Evolutionary conservation across 257 asterid genomes (phyloP).

Genomic region (Solanum appendiculatum): DNA sequence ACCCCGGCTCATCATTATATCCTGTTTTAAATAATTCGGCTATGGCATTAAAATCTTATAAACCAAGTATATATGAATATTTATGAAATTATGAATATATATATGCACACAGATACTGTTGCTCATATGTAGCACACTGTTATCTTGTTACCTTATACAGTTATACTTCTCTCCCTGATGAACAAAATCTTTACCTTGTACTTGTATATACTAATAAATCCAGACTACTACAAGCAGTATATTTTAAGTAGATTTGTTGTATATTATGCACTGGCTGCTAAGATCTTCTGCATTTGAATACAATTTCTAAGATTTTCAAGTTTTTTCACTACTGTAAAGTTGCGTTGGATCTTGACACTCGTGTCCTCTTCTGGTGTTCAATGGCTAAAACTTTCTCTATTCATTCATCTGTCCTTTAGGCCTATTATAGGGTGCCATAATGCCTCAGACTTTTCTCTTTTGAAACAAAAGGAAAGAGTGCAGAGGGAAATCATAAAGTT

Average conservation of each 20-base stretch:
- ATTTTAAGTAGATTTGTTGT: neutral
- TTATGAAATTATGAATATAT: slow-evolving; percentile 5
- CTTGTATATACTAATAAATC: neutral
- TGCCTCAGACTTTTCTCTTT: neutral
- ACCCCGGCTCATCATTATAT: too few relatives aligned
- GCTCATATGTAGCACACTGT: too few relatives aligned
- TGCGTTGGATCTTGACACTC: neutral
- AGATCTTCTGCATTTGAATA: neutral
- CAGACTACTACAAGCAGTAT: neutral
- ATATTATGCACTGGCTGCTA: neutral
- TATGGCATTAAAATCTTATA: too few relatives aligned
- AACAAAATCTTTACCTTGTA: neutral
- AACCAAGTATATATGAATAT: too few relatives aligned
- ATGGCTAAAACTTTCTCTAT: neutral
- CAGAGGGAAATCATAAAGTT: neutral
- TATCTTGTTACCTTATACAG: neutral
- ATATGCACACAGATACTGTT: too few relatives aligned
- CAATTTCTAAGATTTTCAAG: neutral
- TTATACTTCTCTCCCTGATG: neutral
- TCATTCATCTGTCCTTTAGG: neutral
- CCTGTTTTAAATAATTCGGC: too few relatives aligned
- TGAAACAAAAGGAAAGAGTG: neutral
- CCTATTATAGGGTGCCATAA: neutral
- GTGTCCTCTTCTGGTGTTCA: neutral
- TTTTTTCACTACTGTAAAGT: neutral